Evolutionary conservation across 768 basidiomycete species (phyloP).

Genomic region (Xerocomus potaroensis): DNA sequence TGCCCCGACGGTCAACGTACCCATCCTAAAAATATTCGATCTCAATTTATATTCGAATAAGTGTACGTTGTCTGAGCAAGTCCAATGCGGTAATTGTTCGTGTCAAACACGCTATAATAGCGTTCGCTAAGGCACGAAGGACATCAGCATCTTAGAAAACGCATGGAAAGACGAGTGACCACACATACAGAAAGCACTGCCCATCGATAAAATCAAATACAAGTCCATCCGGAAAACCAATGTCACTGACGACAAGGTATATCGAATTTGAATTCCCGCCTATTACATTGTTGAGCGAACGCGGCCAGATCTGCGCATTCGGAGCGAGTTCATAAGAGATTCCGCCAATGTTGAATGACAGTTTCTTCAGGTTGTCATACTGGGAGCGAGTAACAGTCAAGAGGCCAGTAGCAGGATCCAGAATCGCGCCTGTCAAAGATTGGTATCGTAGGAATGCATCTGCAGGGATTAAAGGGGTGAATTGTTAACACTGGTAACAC

Average conservation of each 20-base stretch:
- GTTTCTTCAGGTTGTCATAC: slow-evolving; percentile 20
- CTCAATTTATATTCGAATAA: background rate
- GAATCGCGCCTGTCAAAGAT: slow-evolving; percentile 22
- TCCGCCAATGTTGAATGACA: slow-evolving; percentile 27
- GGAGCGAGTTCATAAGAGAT: slow-evolving; percentile 17
- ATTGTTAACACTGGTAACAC: background rate
- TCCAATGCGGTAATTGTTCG: slow-evolving; percentile 35
- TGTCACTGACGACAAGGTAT: slow-evolving; percentile 28
- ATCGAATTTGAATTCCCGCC: slow-evolving; percentile 25
- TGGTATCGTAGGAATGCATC: slow-evolving; percentile 27
- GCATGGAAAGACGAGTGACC: background rate
- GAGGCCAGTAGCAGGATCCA: slow-evolving; percentile 28
- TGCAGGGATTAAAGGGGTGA: background rate
- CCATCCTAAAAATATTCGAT: background rate
- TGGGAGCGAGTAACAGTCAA: slow-evolving; percentile 26
- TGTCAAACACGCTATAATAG: slow-evolving; percentile 42
- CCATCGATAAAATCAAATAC: slow-evolving; percentile 25
- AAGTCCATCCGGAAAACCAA: slow-evolving; percentile 11
- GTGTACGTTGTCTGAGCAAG: slow-evolving; percentile 39
- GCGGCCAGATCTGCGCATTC: slow-evolving; percentile 35
- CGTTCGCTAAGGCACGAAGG: slow-evolving; percentile 28
- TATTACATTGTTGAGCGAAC: slow-evolving; percentile 26
- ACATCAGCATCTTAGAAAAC: background rate
- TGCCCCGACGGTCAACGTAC: background rate
- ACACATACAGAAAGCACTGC: slow-evolving; percentile 14